Percentiles rank a stretch among this genome's conserved stretches.
Conservation (phyloP, 441 rosid genomes). For the Brassica balearica region DNA sequence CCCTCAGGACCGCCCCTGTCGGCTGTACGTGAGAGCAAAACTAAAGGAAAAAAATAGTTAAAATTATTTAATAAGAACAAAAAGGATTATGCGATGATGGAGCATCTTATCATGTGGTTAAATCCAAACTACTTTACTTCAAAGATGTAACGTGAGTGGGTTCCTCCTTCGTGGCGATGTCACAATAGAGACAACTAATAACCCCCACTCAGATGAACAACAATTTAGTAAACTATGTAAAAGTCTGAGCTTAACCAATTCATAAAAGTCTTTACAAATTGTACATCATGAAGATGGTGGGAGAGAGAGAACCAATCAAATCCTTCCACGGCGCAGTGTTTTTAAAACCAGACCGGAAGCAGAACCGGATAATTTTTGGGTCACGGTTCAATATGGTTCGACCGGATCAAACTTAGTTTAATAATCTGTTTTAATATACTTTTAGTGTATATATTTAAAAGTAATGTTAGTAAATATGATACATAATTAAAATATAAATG, state of each 20-base stretch:
- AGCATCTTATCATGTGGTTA: constrained; percentile 16
- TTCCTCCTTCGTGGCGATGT: constrained; percentile 3
- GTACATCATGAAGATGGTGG: not conserved
- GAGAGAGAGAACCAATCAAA: not conserved
- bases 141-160: constrained; percentile 20
- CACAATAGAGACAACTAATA: constrained; percentile 14
- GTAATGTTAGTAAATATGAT: too few species aligned
- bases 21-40: too few species aligned
- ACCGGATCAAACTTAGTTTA: too few species aligned
- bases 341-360: too few species aligned
- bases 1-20: too few species aligned
- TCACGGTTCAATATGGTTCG: too few species aligned
- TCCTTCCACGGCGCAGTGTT: not conserved
- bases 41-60: not conserved
- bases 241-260: not conserved
- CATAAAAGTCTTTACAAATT: not conserved
- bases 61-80: not conserved
- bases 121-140: constrained; percentile 10
- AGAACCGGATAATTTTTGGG: too few species aligned
- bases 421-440: too few species aligned
- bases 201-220: constrained; percentile 6
- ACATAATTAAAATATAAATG: too few species aligned
- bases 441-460: too few species aligned
- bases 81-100: constrained; percentile 22
- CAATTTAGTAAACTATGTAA: not conserved